Evolutionary conservation across 768 basidiomycete genomes (phyloP).

Genomic region (Russula brevipes): DNA sequence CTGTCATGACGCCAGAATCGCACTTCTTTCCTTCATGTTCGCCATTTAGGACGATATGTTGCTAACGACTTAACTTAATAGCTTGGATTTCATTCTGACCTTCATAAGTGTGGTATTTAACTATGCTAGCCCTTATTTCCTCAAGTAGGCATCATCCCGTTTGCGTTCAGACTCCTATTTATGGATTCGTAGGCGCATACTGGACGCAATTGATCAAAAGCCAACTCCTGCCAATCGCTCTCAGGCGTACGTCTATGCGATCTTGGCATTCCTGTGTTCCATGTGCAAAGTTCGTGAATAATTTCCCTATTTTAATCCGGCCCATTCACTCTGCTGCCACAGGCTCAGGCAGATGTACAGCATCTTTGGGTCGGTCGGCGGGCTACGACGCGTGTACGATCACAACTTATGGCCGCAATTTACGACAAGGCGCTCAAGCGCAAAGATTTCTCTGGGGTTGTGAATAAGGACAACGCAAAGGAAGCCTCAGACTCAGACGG

Average conservation of each 20-base stretch:
- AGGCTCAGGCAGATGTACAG: slow-evolving; percentile 54
- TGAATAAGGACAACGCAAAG: slow-evolving; percentile 44
- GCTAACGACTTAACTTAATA: slow-evolving; percentile 3
- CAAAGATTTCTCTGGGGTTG: slow-evolving; percentile 75
- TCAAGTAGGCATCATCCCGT: slow-evolving; percentile 41
- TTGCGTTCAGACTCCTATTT: neutral
- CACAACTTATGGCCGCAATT: slow-evolving; percentile 78
- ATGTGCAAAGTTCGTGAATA: slow-evolving; percentile 44
- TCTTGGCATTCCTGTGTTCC: slow-evolving; percentile 63
- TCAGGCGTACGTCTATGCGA: slow-evolving; percentile 71
- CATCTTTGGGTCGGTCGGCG: slow-evolving; percentile 80
- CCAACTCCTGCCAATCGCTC: slow-evolving; percentile 46
- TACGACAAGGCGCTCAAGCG: slow-evolving; percentile 86
- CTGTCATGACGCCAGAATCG: neutral
- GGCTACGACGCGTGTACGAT: slow-evolving; percentile 65
- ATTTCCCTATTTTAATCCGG: neutral
- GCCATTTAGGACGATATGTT: neutral
- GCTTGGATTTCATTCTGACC: slow-evolving; percentile 62
- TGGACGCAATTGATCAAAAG: slow-evolving; percentile 51
- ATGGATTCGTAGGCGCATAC: slow-evolving; percentile 39
- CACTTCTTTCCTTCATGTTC: neutral
- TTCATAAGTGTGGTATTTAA: slow-evolving; percentile 66
- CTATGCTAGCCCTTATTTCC: slow-evolving; percentile 79
- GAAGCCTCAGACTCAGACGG: neutral
- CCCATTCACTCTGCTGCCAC: neutral